phyloP scores from a whole-genome alignment of 805 yeast species.

The Metschnikowia matae region DNA sequence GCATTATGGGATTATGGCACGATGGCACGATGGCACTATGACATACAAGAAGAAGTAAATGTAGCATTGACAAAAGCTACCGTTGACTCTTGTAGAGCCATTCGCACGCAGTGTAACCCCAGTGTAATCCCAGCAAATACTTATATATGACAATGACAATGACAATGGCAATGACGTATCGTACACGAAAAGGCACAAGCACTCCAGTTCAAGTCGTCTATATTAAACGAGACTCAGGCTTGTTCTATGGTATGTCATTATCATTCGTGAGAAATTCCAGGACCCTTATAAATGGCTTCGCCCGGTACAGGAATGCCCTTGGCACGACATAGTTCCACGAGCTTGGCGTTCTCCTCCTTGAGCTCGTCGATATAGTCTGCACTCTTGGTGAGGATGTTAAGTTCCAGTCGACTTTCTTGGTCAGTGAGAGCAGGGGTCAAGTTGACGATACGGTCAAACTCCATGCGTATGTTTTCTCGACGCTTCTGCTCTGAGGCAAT shows the following conservation, averaged over 20 bases:
- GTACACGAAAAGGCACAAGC: too few species aligned
- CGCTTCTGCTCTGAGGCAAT: conserved; percentile 85
- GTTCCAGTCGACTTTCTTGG: conserved; percentile 77
- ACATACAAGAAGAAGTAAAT: too few species aligned
- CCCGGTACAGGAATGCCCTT: conserved; percentile 42
- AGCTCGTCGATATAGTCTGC: conserved; percentile 52
- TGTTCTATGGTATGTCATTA: not conserved
- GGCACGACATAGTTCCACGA: conserved; percentile 39
- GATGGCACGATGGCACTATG: too few species aligned
- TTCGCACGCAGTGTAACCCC: too few species aligned
- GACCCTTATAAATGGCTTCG: conserved; percentile 29
- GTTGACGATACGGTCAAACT: conserved; percentile 70
- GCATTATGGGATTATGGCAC: too few species aligned
- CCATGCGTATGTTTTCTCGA: conserved; percentile 77
- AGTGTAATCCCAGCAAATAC: too few species aligned
- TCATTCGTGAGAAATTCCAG: conserved; percentile 16
- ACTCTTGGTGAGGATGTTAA: conserved; percentile 64
- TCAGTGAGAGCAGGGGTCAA: conserved; percentile 68
- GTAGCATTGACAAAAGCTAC: too few species aligned
- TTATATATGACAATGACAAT: too few species aligned
- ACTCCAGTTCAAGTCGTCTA: not conserved
- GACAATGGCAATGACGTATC: too few species aligned
- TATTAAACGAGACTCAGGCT: not conserved
- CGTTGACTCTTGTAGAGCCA: too few species aligned
- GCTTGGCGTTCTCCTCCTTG: conserved; percentile 44